Percentiles rank a stretch among this genome's conserved stretches.
These are phyloP conservation scores for Alternaria arborescens DNA, from an alignment of 2,329 filamentous ascomycete genomes.

Conservation along the genomic window DNA sequence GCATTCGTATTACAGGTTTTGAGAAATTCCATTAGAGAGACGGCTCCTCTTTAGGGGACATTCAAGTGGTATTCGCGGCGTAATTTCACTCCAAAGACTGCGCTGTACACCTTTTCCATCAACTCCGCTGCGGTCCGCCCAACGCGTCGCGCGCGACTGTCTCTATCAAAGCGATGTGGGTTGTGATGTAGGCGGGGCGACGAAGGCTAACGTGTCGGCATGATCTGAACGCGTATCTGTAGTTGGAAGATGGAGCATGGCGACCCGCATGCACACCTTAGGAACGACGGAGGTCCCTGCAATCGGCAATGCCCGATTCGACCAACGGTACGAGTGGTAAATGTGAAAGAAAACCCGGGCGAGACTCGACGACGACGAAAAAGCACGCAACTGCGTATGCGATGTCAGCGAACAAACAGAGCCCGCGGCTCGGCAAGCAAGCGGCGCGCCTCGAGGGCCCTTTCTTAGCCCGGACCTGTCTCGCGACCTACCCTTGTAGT, in stretches of 20 bases:
- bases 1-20: constrained; percentile 50
- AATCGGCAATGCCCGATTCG: not conserved
- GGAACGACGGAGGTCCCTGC: not conserved
- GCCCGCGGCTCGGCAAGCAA: not conserved
- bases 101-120: constrained; percentile 49
- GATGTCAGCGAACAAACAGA: not conserved
- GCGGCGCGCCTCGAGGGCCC: not conserved
- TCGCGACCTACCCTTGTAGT: not conserved
- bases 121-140: constrained; percentile 37
- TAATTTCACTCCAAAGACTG: constrained; percentile 44
- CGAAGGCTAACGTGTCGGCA: constrained; percentile 31
- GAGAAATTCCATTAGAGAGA: constrained; percentile 52
- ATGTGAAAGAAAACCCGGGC: not conserved
- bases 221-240: constrained; percentile 28
- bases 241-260: constrained; percentile 37
- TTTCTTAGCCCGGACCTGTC: not conserved
- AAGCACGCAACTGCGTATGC: not conserved
- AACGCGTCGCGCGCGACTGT: constrained; percentile 27
- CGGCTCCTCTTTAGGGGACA: constrained; percentile 47
- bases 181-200: constrained; percentile 10
- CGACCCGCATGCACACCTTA: constrained; percentile 24
- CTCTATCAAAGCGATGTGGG: constrained; percentile 14
- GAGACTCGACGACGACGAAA: not conserved
- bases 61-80: constrained; percentile 49
- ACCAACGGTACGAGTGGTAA: not conserved